These are phyloP conservation scores for Vigna unguiculata DNA, from an alignment of 306 rosid genomes.

Conservation along the genomic window DNA sequence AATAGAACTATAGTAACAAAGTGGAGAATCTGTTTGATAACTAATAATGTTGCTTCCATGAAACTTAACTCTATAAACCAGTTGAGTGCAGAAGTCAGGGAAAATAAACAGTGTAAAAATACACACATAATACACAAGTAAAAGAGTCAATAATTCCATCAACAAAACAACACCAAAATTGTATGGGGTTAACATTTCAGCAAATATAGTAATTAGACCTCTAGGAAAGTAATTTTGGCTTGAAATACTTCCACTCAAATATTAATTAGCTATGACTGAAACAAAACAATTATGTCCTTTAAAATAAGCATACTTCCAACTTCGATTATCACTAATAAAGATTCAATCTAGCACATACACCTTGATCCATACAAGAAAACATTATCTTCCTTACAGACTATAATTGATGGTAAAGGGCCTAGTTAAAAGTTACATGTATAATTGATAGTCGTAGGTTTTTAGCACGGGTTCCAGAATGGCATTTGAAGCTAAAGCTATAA, in stretches of 20 bases:
- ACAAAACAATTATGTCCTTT: not conserved
- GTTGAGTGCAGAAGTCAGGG: not conserved
- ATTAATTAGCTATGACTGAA: not conserved
- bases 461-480: too few relatives aligned
- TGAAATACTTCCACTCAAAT: not conserved
- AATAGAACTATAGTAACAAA: not conserved
- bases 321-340: not conserved
- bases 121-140: not conserved
- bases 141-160: slow-evolving; percentile 2
- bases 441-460: too few relatives aligned
- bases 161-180: not conserved
- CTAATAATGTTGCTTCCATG: not conserved
- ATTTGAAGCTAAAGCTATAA: too few relatives aligned
- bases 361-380: not conserved
- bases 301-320: not conserved
- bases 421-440: too few relatives aligned
- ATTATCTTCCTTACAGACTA: too few relatives aligned
- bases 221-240: not conserved
- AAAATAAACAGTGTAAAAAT: not conserved
- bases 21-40: not conserved
- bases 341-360: not conserved
- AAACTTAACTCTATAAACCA: slow-evolving; percentile 12
- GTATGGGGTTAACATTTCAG: not conserved
- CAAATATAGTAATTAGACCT: slow-evolving; percentile 10
- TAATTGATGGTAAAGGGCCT: too few relatives aligned